A percentile compares a stretch with the other conserved stretches of the same genome.
Conservation (phyloP, 1,139 yeast species). For the Blastobotrys arbuscula region DNA sequence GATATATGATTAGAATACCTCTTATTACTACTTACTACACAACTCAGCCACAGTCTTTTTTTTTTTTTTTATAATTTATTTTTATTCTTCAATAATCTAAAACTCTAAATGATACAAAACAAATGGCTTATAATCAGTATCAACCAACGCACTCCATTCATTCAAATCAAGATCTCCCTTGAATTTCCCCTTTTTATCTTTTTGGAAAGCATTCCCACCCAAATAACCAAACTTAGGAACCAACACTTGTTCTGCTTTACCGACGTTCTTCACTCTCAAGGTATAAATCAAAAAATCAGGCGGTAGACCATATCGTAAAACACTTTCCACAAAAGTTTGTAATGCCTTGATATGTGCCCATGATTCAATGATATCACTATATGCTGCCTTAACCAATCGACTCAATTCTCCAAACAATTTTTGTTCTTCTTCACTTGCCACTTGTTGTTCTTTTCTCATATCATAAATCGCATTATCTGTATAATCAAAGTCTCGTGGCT, state of each 20-base stretch:
- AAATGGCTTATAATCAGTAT: slow-evolving; percentile 93
- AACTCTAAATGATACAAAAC: slow-evolving; percentile 63
- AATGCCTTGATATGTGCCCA: slow-evolving; percentile 84
- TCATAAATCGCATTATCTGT: slow-evolving; percentile 70
- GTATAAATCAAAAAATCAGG: slow-evolving; percentile 76
- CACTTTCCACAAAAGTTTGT: slow-evolving; percentile 59
- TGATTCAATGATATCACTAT: slow-evolving; percentile 71
- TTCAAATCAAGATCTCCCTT: slow-evolving; percentile 58
- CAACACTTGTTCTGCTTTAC: slow-evolving; percentile 62
- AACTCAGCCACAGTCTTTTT: no score
- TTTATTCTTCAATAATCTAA: no score
- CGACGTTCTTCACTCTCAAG: slow-evolving; percentile 39
- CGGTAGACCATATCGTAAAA: slow-evolving; percentile 92
- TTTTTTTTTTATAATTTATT: no score
- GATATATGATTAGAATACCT: no score
- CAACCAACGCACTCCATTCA: slow-evolving; percentile 88
- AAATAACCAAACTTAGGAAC: slow-evolving; percentile 75
- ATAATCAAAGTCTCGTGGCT: slow-evolving; percentile 88
- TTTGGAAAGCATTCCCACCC: slow-evolving; percentile 78
- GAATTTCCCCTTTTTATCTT: slow-evolving; percentile 60
- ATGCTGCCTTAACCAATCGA: slow-evolving; percentile 81
- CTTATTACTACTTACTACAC: no score
- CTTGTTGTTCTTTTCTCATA: slow-evolving; percentile 70
- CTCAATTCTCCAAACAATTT: slow-evolving; percentile 72
- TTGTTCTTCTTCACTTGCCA: slow-evolving; percentile 68